Base-by-base conservation (phyloP, 139 green algal genomes). In the Spirogloea muscicola region DNA sequence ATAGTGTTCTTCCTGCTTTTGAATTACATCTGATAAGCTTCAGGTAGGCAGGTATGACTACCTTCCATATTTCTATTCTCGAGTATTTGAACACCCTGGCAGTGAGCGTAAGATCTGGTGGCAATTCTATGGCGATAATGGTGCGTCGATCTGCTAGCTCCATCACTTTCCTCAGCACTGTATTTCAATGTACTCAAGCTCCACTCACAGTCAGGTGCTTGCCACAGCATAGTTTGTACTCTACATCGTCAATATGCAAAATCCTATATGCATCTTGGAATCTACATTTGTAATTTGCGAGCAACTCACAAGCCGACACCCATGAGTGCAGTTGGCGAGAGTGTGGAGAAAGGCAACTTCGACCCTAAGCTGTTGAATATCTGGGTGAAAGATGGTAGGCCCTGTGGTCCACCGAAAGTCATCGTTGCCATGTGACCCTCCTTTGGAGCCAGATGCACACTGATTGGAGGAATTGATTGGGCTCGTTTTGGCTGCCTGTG, bases 51-150 rank as follows among this genome's bases (percentile, higher is more conserved):
- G 34, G 18, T 96, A 96, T 66, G 84, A 95, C 51, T 96, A 96
- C 83, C 81, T 92, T 38, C 92, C 92, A 3, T 96, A 83, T 86
- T 97, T 97, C 77, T 97, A 97, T 84, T 86, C 59, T 21, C 84
- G 91, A 10, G 81, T 93, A 9, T 97, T 95, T 58, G 63, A 87
- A 49, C 86, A 64, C 40, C 25, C 64, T 16, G 44, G 31, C 27
- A 64, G 33, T 13, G 64, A 69, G 0, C 63, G 74, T n/a, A 68
- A 76, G 33, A n/a, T 82, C 10, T 48, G 46, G 40, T 82, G 74
- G 74, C 46, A 70, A 34, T 82, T 82, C 38, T 76, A 82, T 43
- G 74, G 74, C 27, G 41, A 59, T n/a, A 63, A 84, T 70, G 6
- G 77, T 84, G 39, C 82, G 64, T 27, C 21, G 21, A 31, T 21